These are phyloP conservation scores for Suhomyces emberorum DNA, from an alignment of 805 yeast genomes.

Conservation along the genomic window DNA sequence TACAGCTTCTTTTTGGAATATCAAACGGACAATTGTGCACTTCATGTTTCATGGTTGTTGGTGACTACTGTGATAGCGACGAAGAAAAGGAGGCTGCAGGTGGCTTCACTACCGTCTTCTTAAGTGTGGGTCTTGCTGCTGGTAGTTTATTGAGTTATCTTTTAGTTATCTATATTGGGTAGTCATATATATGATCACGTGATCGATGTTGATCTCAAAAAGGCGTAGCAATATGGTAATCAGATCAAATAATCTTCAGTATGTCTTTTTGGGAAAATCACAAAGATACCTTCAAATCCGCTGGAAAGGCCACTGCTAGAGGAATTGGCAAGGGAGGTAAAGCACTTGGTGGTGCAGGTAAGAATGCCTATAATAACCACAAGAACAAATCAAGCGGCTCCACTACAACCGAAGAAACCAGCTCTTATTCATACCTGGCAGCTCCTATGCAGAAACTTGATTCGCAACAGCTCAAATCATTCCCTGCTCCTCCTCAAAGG, in stretches of 20 bases:
- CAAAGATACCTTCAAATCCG: conserved; percentile 50
- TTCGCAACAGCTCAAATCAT: conserved; percentile 26
- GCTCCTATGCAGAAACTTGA: conserved; percentile 10
- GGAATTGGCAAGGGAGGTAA: conserved; percentile 52
- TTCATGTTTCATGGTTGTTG: conserved; percentile 74
- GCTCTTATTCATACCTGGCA: background rate
- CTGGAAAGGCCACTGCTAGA: conserved; percentile 45
- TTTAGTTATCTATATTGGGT: conserved; percentile 38
- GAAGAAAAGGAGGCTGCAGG: conserved; percentile 84
- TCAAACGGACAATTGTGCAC: conserved; percentile 86
- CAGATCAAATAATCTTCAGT: background rate
- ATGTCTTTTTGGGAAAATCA: conserved; percentile 49
- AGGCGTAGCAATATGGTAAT: background rate
- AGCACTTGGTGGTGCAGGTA: conserved; percentile 49
- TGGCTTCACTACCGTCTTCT: conserved; percentile 80
- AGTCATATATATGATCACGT: background rate
- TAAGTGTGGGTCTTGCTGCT: conserved; percentile 71
- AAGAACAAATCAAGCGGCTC: conserved; percentile 7
- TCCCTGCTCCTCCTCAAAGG: conserved; percentile 44
- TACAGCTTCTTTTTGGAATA: conserved; percentile 79
- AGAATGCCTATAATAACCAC: conserved; percentile 46
- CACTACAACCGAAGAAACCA: background rate
- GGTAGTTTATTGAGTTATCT: conserved; percentile 79
- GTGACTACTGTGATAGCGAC: conserved; percentile 54
- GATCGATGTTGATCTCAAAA: background rate